phyloP scores from a whole-genome alignment of 371 early-diverging fungal genomes.

The Chytridiales sp. region DNA sequence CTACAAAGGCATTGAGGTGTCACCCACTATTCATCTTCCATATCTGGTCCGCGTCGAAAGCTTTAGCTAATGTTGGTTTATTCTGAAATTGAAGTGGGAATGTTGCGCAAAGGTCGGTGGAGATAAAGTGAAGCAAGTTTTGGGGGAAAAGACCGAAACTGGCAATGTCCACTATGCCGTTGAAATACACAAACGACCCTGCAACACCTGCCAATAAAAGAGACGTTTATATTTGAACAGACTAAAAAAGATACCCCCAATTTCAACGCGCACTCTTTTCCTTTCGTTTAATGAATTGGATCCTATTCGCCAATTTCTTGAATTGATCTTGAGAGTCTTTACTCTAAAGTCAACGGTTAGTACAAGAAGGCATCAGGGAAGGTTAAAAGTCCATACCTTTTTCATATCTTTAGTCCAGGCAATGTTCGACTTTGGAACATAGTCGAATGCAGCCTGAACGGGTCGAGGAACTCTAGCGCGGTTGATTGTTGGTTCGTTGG shows the following conservation, averaged over 20 bases:
- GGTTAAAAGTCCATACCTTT: not conserved
- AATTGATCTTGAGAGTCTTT: not conserved
- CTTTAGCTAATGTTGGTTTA: too few species aligned
- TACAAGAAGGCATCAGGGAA: not conserved
- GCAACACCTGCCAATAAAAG: not conserved
- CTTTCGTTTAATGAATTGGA: conserved; percentile 16
- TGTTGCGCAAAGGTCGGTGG: too few species aligned
- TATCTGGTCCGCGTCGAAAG: too few species aligned
- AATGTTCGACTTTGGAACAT: conserved; percentile 18
- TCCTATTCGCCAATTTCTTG: conserved; percentile 7
- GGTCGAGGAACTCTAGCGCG: conserved; percentile 18
- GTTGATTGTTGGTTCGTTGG: not conserved
- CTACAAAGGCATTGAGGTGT: too few species aligned
- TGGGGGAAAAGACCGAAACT: not conserved
- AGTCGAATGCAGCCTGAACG: conserved; percentile 7
- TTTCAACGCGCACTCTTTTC: not conserved
- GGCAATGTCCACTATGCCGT: not conserved
- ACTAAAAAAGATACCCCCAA: too few species aligned
- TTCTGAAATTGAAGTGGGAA: too few species aligned
- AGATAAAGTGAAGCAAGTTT: not conserved
- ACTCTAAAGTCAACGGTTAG: not conserved
- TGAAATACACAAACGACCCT: not conserved
- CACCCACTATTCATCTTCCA: too few species aligned
- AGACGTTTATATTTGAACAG: too few species aligned
- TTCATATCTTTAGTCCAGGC: not conserved